Percentiles rank a stretch among this genome's conserved stretches.
Evolutionary conservation across 129 eudicot genomes (phyloP).

Genomic region (Escallonia rubra): DNA sequence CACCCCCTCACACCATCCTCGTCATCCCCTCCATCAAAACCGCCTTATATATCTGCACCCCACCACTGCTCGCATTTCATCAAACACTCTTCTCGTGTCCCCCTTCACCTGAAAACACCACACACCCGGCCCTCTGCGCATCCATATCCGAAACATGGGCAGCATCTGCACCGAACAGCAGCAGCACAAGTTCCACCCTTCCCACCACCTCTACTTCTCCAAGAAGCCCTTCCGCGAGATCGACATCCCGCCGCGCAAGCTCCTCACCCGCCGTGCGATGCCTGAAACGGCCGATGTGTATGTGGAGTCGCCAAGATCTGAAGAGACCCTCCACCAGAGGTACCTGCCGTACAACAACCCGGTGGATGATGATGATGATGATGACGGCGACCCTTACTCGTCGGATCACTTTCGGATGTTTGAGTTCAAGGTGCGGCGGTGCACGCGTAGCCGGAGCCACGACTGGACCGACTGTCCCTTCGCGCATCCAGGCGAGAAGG

Average conservation of each 20-base stretch:
- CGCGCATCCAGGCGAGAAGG: conserved; percentile 88
- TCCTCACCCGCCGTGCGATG: conserved; percentile 45
- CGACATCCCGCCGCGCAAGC: conserved; percentile 83
- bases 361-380: conserved; percentile 35
- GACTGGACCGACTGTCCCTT: conserved; percentile 96
- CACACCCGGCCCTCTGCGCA: background rate
- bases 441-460: conserved; percentile 69
- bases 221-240: conserved; percentile 50
- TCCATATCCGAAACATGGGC: conserved; percentile 28
- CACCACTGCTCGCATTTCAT: conserved; percentile 5
- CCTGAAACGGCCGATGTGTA: background rate
- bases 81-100: conserved; percentile 7
- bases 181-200: conserved; percentile 30
- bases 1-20: conserved; percentile 17
- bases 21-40: background rate
- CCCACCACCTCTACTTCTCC: conserved; percentile 36
- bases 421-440: conserved; percentile 74
- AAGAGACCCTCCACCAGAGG: conserved; percentile 38
- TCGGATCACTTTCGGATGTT: conserved; percentile 72
- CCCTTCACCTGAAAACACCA: background rate
- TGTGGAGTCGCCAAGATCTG: conserved; percentile 6
- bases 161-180: conserved; percentile 39
- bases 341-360: conserved; percentile 46
- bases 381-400: conserved; percentile 53
- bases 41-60: conserved; percentile 9